phyloP scores from a whole-genome alignment of 192 early-diverging fungal genomes.

The Dissophora globulifera region DNA sequence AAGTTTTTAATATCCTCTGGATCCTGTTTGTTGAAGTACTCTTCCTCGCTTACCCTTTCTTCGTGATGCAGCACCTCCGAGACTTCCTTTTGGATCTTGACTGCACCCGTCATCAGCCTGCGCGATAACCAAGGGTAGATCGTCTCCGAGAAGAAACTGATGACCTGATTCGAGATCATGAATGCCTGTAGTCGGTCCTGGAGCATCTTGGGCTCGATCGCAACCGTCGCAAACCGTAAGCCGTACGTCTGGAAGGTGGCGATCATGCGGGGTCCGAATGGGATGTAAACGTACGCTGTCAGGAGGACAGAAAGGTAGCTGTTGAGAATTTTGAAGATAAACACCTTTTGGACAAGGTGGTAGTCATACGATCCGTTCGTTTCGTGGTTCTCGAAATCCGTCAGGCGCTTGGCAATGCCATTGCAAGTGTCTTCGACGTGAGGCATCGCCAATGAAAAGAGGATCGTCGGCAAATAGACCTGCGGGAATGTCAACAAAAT shows the following conservation, averaged over 20 bases:
- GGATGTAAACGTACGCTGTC: conserved; percentile 89
- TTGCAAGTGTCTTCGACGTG: conserved; percentile 73
- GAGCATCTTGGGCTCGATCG: conserved; percentile 66
- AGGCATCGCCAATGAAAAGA: conserved; percentile 80
- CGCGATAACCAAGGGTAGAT: conserved; percentile 73
- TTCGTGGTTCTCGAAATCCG: conserved; percentile 86
- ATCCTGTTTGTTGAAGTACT: conserved; percentile 9
- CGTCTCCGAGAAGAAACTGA: conserved; percentile 81
- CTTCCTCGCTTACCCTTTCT: conserved; percentile 12
- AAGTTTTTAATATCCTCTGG: conserved; percentile 51
- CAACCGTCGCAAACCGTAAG: conserved; percentile 48
- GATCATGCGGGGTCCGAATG: conserved; percentile 76
- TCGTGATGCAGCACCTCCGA: conserved; percentile 27
- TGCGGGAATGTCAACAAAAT: no score
- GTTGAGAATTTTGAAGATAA: conserved; percentile 85
- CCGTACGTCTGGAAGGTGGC: conserved; percentile 54
- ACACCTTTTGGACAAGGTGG: conserved; percentile 83
- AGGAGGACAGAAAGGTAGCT: conserved; percentile 86
- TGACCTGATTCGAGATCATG: conserved; percentile 83
- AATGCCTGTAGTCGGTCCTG: conserved; percentile 76
- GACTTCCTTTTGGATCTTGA: conserved; percentile 52
- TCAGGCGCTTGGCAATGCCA: conserved; percentile 69
- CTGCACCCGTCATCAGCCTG: conserved; percentile 39
- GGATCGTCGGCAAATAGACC: conserved; percentile 76
- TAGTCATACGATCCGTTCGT: conserved; percentile 77